Percentiles rank a stretch among this genome's conserved stretches.
phyloP scores from a whole-genome alignment of 1,139 yeast species.

The Protomyces arabidopsidicola region DNA sequence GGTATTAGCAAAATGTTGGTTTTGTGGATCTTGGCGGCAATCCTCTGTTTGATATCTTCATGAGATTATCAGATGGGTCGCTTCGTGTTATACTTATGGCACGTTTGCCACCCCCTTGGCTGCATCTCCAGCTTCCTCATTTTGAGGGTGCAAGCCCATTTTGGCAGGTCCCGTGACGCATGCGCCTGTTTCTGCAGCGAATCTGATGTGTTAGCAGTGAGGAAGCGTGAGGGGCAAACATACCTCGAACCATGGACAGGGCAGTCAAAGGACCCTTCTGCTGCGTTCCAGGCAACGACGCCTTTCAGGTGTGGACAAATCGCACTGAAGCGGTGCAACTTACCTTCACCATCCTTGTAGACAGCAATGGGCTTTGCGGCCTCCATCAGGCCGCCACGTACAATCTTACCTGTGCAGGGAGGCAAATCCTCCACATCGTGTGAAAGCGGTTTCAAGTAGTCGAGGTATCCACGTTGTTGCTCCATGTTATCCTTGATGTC shows the following conservation, averaged over 20 bases:
- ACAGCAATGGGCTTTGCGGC: conserved; percentile 16
- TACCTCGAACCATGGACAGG: conserved; percentile 10
- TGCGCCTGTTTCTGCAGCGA: conserved; percentile 8
- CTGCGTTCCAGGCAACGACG: conserved; percentile 16
- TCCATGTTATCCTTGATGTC: conserved; percentile 7
- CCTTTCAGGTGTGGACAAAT: conserved; percentile 25
- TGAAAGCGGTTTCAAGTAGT: background rate
- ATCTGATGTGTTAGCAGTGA: background rate
- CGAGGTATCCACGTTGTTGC: conserved; percentile 12
- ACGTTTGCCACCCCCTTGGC: too few species aligned
- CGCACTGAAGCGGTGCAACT: conserved; percentile 4
- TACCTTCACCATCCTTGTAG: conserved; percentile 14
- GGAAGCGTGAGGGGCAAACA: too few species aligned
- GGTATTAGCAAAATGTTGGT: too few species aligned
- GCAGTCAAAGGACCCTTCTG: conserved; percentile 15
- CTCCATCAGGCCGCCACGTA: conserved; percentile 5
- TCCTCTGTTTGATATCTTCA: too few species aligned
- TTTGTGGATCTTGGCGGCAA: too few species aligned
- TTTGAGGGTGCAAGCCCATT: conserved; percentile 5
- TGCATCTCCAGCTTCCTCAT: too few species aligned
- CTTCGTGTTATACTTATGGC: too few species aligned
- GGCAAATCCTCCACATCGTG: conserved; percentile 11
- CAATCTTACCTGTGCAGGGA: background rate
- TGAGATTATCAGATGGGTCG: too few species aligned
- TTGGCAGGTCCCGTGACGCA: conserved; percentile 15